These are phyloP conservation scores for Geotrichum histeridarum DNA, from an alignment of 1,139 yeast species.

Conservation along the genomic window DNA sequence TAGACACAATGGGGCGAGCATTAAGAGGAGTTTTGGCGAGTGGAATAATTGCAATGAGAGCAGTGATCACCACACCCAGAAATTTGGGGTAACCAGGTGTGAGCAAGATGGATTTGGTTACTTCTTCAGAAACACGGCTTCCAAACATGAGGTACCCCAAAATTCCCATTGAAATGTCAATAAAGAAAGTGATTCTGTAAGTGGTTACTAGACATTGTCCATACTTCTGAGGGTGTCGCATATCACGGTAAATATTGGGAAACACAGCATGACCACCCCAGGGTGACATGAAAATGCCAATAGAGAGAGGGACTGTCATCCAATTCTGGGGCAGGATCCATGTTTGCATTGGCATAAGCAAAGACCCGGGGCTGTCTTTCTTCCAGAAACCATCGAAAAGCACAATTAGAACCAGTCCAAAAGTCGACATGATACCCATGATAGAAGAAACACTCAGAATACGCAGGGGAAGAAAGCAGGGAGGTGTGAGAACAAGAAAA, in stretches of 20 bases:
- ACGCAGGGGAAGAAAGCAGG: constrained; percentile 64
- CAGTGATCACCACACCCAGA: constrained; percentile 59
- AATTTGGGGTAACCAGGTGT: constrained; percentile 70
- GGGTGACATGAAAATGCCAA: constrained; percentile 78
- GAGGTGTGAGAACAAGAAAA: constrained; percentile 57
- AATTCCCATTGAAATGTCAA: constrained; percentile 72
- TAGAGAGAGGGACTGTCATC: constrained; percentile 50
- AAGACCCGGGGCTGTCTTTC: constrained; percentile 57
- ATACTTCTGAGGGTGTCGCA: constrained; percentile 67
- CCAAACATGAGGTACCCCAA: constrained; percentile 91
- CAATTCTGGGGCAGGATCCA: constrained; percentile 48
- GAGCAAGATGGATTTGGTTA: constrained; percentile 68
- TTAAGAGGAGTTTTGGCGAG: constrained; percentile 82
- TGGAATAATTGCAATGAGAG: constrained; percentile 74
- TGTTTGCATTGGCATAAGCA: constrained; percentile 48
- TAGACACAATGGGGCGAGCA: constrained; percentile 79
- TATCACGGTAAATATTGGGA: constrained; percentile 73
- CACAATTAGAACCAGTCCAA: constrained; percentile 55
- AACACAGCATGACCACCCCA: constrained; percentile 91
- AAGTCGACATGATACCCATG: constrained; percentile 68
- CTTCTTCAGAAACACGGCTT: constrained; percentile 61
- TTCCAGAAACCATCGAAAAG: constrained; percentile 61
- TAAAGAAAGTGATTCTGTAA: constrained; percentile 60
- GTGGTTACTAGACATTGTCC: constrained; percentile 48
- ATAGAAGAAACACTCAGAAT: constrained; percentile 67